Conservation (phyloP, 2,329 filamentous ascomycete species). For the Sclerotinia glacialis region DNA sequence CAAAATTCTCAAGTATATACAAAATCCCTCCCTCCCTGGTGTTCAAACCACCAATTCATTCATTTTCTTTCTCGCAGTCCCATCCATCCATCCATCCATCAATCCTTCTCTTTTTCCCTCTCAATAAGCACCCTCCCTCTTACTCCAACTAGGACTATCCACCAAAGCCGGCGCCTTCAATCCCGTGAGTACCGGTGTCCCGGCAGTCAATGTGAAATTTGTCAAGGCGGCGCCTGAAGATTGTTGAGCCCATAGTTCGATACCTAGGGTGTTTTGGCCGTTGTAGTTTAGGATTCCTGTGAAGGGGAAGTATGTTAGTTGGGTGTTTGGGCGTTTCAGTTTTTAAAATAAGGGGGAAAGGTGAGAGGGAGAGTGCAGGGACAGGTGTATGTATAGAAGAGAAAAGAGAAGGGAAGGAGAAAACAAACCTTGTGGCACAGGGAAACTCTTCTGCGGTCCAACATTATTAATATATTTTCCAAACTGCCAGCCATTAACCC, state of each 20-base stretch:
- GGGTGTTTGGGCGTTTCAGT: background rate
- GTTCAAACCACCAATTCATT: too few species aligned
- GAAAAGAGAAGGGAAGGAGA: background rate
- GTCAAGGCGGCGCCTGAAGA: conserved; percentile 33
- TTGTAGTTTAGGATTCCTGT: conserved; percentile 69
- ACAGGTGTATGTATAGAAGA: background rate
- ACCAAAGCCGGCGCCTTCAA: conserved; percentile 31
- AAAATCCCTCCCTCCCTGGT: too few species aligned
- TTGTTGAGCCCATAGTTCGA: conserved; percentile 63
- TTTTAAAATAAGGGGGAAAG: too few species aligned
- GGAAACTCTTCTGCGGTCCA: conserved; percentile 70
- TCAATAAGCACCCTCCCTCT: conserved; percentile 37
- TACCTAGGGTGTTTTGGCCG: conserved; percentile 65
- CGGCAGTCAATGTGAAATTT: conserved; percentile 32
- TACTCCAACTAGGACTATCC: conserved; percentile 32
- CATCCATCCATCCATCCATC: too few species aligned
- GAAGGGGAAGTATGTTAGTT: conserved; percentile 41
- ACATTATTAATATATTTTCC: conserved; percentile 67
- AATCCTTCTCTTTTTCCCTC: too few species aligned
- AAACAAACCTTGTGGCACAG: conserved; percentile 64
- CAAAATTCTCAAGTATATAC: too few species aligned
- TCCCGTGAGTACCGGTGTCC: conserved; percentile 32
- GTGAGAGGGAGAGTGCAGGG: too few species aligned
- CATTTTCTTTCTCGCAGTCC: too few species aligned
- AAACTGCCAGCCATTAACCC: conserved; percentile 75